Evolutionary conservation across 2,329 filamentous ascomycete genomes (phyloP).

Genomic region (Beauveria sp.): DNA sequence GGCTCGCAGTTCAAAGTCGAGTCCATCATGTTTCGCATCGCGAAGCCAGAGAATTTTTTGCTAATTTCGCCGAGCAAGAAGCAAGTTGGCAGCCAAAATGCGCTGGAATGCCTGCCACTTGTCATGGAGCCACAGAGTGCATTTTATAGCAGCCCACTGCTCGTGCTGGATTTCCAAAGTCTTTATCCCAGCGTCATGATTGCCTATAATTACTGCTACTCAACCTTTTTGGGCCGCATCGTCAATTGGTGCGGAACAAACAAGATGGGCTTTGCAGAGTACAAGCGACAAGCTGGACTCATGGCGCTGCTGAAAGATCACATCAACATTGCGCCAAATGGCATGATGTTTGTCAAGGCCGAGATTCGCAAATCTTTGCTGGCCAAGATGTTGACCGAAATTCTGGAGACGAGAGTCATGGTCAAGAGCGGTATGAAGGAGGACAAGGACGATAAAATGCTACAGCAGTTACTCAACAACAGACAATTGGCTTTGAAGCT

Average conservation of each 20-base stretch:
- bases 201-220: conserved; percentile 98
- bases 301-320: conserved; percentile 73
- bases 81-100: conserved; percentile 90
- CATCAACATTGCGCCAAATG: conserved; percentile 90
- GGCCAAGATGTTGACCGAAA: conserved; percentile 94
- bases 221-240: conserved; percentile 84
- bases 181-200: conserved; percentile 98
- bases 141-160: conserved; percentile 81
- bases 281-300: conserved; percentile 66
- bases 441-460: conserved; percentile 76
- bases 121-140: conserved; percentile 97
- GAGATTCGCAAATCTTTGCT: conserved; percentile 82
- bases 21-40: conserved; percentile 96
- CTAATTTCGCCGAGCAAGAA: conserved; percentile 83
- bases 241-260: conserved; percentile 81
- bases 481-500: conserved; percentile 89
- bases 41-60: conserved; percentile 91
- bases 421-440: conserved; percentile 95
- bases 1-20: conserved; percentile 99
- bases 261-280: conserved; percentile 93
- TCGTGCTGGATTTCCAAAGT: conserved; percentile 94
- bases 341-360: conserved; percentile 88
- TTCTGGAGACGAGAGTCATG: conserved; percentile 94
- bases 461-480: conserved; percentile 87
- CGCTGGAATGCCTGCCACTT: conserved; percentile 84